phyloP scores from a whole-genome alignment of 75 land plant species.

The Pseudotsuga menziesii region DNA sequence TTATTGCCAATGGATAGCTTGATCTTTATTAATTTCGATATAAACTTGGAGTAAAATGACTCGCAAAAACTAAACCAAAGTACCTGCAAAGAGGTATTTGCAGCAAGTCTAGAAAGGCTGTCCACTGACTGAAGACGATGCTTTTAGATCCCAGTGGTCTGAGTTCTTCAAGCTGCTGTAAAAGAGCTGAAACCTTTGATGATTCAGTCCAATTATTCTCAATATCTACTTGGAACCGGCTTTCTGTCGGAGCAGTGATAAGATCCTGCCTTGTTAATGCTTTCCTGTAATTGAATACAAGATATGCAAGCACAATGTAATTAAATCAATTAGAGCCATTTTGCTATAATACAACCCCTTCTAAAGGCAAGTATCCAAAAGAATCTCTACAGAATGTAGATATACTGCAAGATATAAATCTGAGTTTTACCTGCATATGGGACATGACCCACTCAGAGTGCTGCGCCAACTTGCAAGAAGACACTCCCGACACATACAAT shows the following conservation, averaged over 20 bases:
- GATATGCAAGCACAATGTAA: neutral
- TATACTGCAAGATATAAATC: neutral
- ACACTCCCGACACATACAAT: constrained; percentile 92
- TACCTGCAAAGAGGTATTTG: constrained; percentile 83
- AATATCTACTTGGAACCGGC: constrained; percentile 76
- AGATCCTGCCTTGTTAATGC: constrained; percentile 62
- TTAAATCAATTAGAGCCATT: neutral
- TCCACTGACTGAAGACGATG: constrained; percentile 96
- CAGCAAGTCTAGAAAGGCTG: constrained; percentile 84
- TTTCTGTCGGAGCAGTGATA: constrained; percentile 79
- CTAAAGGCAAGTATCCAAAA: no score
- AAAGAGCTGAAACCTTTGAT: constrained; percentile 62
- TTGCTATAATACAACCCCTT: no score
- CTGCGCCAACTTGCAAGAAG: constrained; percentile 80
- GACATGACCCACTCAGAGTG: constrained; percentile 71
- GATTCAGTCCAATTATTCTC: constrained; percentile 92
- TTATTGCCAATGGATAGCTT: no score
- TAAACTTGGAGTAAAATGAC: neutral
- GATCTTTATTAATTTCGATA: neutral
- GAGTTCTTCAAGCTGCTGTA: constrained; percentile 61
- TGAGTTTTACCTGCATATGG: constrained; percentile 74
- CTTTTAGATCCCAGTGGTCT: constrained; percentile 59
- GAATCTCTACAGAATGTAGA: neutral
- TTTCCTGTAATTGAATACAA: constrained; percentile 42
- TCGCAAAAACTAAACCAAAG: neutral